Evolutionary conservation across 805 yeast genomes (phyloP).

Genomic region (Lipomyces starkeyi): DNA sequence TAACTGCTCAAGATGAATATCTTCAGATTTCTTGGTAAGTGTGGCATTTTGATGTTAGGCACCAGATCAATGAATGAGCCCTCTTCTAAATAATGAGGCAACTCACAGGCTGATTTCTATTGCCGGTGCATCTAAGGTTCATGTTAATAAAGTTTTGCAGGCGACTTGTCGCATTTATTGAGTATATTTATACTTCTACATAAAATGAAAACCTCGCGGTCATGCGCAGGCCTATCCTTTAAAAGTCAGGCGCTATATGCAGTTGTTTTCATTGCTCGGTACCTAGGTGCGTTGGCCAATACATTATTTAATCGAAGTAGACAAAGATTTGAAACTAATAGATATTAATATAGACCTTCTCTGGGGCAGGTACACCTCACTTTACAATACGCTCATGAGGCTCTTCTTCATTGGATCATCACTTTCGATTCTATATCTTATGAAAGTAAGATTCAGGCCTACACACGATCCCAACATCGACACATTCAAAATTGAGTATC

Average conservation of each 20-base stretch:
- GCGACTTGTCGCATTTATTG: conserved; percentile 83
- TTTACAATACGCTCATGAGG: conserved; percentile 84
- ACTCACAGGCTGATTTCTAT: conserved; percentile 32
- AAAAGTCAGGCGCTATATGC: conserved; percentile 86
- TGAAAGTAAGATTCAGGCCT: conserved; percentile 65
- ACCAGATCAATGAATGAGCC: conserved; percentile 11
- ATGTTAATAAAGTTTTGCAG: conserved; percentile 43
- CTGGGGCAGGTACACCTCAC: conserved; percentile 55
- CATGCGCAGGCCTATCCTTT: conserved; percentile 83
- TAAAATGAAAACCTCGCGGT: conserved; percentile 65
- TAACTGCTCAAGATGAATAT: conserved; percentile 36
- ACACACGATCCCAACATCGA: conserved; percentile 67
- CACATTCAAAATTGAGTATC: conserved; percentile 74
- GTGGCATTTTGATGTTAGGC: background rate
- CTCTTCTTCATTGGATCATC: conserved; percentile 79
- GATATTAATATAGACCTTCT: conserved; percentile 42
- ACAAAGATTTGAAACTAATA: background rate
- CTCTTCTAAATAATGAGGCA: no score
- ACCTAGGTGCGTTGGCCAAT: conserved; percentile 62
- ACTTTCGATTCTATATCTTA: conserved; percentile 71
- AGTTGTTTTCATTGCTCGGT: conserved; percentile 73
- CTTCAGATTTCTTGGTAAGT: conserved; percentile 40
- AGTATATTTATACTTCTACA: conserved; percentile 77
- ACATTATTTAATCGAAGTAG: conserved; percentile 43
- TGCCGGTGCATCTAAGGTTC: conserved; percentile 49